Base-by-base conservation (phyloP, 2,329 filamentous ascomycete genomes). In the Ophiostoma angusticollis region DNA sequence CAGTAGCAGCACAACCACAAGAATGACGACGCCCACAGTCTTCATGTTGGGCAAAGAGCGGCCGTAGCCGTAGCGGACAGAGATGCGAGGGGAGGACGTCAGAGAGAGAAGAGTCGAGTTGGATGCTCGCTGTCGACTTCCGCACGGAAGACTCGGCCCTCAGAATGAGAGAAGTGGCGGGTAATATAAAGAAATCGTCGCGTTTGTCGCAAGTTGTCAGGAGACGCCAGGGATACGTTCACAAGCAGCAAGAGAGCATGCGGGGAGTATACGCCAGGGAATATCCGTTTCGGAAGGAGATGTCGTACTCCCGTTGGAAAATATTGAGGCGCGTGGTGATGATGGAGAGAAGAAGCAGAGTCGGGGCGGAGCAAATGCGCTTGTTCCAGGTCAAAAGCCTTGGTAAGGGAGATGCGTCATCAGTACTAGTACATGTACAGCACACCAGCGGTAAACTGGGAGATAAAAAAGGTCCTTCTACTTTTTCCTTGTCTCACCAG, bases 1-100 rank as follows among this genome's bases (percentile, higher is more conserved):
- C 39, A 74, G 53, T 51, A 83, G 56, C 49, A 85, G 61, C 49
- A 84, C 51, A 53, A 89, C 58, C 53, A 84, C 69, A 54, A 93
- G 76, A 57, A 86, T 70, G 62, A 87, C 75, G 46, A 79, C 71
- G 54, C 78, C 77, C 48, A 70, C 65, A 36, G 72, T 62, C 47
- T 68, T 68, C 70, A 78, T 78, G 45, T 48, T 62, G 45, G 36
- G 16, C 33, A 42, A 40, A 30, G 21, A n/a, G 11, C 28, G 14
- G 8, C 32, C 18, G 35, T 12, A 30, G 30, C 24, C 19, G 37
- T 23, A 22, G 2, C n/a, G 16, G 8, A 35, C 18, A 18, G 23
- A 31, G 28, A 31, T 6, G 19, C 14, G 22, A 31, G 19, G 24
- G 32, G 3, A 13, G 24, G 14, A 29, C 25, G 17, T 13, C 32